These are phyloP conservation scores for Carpinus viminea DNA, from an alignment of 306 rosid species.

Conservation along the genomic window DNA sequence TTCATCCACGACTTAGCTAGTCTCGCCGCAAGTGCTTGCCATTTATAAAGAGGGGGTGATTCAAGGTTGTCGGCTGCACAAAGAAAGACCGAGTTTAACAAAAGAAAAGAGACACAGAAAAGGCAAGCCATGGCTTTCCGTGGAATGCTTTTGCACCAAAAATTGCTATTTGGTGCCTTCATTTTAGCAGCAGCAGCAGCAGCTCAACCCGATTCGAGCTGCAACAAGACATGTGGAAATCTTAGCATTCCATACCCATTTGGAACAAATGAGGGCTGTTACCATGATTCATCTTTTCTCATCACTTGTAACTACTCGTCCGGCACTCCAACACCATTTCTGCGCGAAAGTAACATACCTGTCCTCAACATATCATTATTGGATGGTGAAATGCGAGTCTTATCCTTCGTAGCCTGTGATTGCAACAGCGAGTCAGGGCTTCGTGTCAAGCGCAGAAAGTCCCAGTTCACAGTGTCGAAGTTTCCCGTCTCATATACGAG, in stretches of 20 bases:
- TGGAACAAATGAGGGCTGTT: conserved; percentile 19
- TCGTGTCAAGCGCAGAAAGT: neutral
- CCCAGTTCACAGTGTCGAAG: neutral
- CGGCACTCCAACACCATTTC: neutral
- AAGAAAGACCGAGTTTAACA: neutral
- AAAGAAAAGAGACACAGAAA: neutral
- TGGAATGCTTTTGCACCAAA: neutral
- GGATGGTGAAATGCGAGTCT: conserved; percentile 18
- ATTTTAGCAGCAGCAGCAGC: neutral
- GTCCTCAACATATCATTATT: conserved; percentile 20
- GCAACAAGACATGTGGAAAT: conserved; percentile 25
- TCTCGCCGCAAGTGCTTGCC: too few relatives aligned
- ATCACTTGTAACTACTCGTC: conserved; percentile 1
- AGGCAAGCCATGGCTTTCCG: neutral
- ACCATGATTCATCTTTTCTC: neutral
- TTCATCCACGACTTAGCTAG: too few relatives aligned
- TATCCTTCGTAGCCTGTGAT: neutral
- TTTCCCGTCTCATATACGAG: neutral
- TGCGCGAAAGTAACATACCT: neutral
- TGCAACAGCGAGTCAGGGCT: neutral
- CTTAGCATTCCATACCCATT: conserved; percentile 27
- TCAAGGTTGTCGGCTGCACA: too few relatives aligned
- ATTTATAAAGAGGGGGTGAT: too few relatives aligned
- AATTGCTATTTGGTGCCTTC: neutral
- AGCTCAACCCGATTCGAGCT: neutral